Conservation (phyloP, 768 basidiomycete species). For the Hericium rajendrae region DNA sequence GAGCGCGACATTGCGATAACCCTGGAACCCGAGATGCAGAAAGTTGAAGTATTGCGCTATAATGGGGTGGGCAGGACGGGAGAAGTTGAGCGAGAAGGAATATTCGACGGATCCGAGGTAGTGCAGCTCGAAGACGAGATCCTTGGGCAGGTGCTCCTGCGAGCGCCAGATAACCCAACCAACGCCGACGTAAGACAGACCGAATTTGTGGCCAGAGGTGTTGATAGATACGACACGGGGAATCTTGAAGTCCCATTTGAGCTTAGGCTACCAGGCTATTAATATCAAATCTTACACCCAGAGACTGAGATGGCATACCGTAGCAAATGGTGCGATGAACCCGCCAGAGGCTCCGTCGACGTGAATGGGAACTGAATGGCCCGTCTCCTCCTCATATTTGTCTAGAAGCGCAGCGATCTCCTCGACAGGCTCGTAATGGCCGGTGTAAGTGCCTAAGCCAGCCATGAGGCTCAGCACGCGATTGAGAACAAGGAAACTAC, state of each 20-base stretch:
- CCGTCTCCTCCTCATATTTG: constrained; percentile 40
- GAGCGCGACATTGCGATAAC: constrained; percentile 37
- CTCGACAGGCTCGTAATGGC: constrained; percentile 71
- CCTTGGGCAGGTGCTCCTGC: constrained; percentile 49
- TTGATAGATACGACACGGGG: constrained; percentile 53
- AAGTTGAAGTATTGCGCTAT: constrained; percentile 58
- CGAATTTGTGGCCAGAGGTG: constrained; percentile 52
- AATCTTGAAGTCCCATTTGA: constrained; percentile 51
- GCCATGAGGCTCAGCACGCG: not conserved
- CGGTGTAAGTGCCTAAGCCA: constrained; percentile 33
- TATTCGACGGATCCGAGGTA: constrained; percentile 57
- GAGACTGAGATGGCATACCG: not conserved
- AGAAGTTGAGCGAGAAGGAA: constrained; percentile 59
- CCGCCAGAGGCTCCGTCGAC: constrained; percentile 53
- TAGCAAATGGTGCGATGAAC: constrained; percentile 55
- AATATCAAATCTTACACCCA: constrained; percentile 1
- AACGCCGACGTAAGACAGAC: constrained; percentile 45
- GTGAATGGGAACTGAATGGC: constrained; percentile 36
- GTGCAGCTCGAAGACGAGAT: constrained; percentile 57
- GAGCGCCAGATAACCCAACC: constrained; percentile 60
- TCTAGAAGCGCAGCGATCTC: constrained; percentile 71
- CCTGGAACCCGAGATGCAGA: constrained; percentile 49
- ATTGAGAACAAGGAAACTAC: constrained; percentile 5
- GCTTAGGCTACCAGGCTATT: constrained; percentile 25
- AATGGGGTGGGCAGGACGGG: constrained; percentile 51